Conservation (phyloP, 257 asterid genomes). For the Plantago ovata region DNA sequence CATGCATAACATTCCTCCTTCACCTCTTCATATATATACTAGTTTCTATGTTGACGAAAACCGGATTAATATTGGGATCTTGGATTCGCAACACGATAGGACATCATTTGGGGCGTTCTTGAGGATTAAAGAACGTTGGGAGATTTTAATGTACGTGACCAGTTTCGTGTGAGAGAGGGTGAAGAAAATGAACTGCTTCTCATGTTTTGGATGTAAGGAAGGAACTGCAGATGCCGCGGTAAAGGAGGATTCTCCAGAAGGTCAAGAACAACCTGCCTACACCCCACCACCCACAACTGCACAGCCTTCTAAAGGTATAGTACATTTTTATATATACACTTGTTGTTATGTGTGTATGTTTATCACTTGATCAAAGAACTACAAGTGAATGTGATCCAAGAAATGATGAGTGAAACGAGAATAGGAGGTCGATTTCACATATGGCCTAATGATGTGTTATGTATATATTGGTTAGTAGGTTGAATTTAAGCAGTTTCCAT, state of each 20-base stretch:
- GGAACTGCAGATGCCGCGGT: not conserved
- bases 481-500: no score
- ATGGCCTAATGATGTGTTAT: no score
- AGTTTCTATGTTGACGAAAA: not conserved
- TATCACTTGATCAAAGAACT: not conserved
- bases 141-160: not conserved
- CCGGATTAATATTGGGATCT: not conserved
- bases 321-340: no score
- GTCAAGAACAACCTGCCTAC: constrained; percentile 29
- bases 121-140: not conserved
- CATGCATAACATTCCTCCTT: not conserved
- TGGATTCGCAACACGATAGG: not conserved
- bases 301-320: not conserved
- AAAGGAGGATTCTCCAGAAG: constrained; percentile 35
- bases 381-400: not conserved
- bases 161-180: constrained; percentile 13
- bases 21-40: not conserved
- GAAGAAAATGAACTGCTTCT: constrained; percentile 71
- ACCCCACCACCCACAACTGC: constrained; percentile 35
- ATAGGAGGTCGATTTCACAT: no score
- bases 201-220: constrained; percentile 58
- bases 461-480: no score
- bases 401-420: not conserved
- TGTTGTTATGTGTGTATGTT: not conserved
- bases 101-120: not conserved